Evolutionary conservation across 441 rosid species (phyloP).

Genomic region (Flueggea neowawraea): DNA sequence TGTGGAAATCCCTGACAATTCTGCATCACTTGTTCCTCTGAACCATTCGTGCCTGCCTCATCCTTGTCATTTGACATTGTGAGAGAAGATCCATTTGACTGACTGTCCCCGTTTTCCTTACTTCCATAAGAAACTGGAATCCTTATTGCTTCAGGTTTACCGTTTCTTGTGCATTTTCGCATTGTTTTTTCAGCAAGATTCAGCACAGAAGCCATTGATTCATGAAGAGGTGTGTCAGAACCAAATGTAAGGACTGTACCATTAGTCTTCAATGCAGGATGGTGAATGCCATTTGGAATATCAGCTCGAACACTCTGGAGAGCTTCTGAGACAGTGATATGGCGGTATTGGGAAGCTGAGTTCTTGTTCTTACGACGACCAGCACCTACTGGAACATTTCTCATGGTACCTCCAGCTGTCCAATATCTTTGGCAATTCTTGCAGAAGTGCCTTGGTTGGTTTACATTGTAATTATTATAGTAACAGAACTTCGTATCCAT

Average conservation of each 20-base stretch:
- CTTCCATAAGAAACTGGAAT: slow-evolving; percentile 30
- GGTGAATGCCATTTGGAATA: slow-evolving; percentile 51
- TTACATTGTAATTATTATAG: slow-evolving; percentile 67
- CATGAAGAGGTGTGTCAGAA: slow-evolving; percentile 66
- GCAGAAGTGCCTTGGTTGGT: slow-evolving; percentile 75
- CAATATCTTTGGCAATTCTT: slow-evolving; percentile 81
- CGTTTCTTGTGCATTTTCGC: slow-evolving; percentile 40
- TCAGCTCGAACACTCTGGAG: slow-evolving; percentile 43
- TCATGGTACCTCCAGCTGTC: too few relatives aligned
- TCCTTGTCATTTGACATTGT: slow-evolving; percentile 30
- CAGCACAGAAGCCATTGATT: slow-evolving; percentile 78
- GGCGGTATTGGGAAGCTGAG: slow-evolving; percentile 45
- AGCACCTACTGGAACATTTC: slow-evolving; percentile 74
- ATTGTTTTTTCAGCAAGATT: slow-evolving; percentile 67
- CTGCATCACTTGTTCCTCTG: slow-evolving; percentile 25
- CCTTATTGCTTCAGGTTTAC: slow-evolving; percentile 38
- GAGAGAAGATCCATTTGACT: slow-evolving; percentile 34
- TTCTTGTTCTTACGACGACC: slow-evolving; percentile 64
- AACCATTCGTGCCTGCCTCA: slow-evolving; percentile 28
- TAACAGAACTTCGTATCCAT: slow-evolving; percentile 71
- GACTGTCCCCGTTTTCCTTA: slow-evolving; percentile 27
- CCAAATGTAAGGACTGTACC: slow-evolving; percentile 77
- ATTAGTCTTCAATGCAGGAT: slow-evolving; percentile 45
- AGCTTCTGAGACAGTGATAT: slow-evolving; percentile 45
- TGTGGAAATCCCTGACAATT: slow-evolving; percentile 39